Evolutionary conservation across 192 early-diverging fungal species (phyloP).

Genomic region (Backusella westeae): DNA sequence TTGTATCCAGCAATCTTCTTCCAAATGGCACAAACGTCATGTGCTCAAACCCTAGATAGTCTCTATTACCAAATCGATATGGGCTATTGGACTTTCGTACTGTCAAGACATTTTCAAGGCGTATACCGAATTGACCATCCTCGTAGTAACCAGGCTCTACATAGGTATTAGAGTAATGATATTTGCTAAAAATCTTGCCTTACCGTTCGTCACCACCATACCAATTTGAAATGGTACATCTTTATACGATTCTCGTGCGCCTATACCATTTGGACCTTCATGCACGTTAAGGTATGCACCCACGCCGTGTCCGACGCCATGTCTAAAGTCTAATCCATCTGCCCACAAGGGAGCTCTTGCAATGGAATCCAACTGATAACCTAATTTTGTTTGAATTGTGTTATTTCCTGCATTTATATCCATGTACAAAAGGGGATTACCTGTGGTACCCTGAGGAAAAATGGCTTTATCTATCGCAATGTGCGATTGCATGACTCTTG

Average conservation of each 20-base stretch:
- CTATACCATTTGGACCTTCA: slow-evolving; percentile 91
- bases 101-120: slow-evolving; percentile 91
- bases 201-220: slow-evolving; percentile 92
- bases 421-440: background rate
- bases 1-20: slow-evolving; percentile 69
- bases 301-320: slow-evolving; percentile 97
- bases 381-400: slow-evolving; percentile 25
- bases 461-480: slow-evolving; percentile 85
- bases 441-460: slow-evolving; percentile 79
- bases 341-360: slow-evolving; percentile 84
- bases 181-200: background rate
- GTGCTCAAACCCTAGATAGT: slow-evolving; percentile 85
- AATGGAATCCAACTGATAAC: slow-evolving; percentile 84
- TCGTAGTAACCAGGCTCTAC: slow-evolving; percentile 93
- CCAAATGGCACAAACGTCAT: slow-evolving; percentile 89
- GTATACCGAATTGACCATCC: slow-evolving; percentile 93
- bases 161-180: background rate
- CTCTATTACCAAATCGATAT: slow-evolving; percentile 79
- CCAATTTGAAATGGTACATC: slow-evolving; percentile 72
- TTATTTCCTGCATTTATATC: too few species aligned
- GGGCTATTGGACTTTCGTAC: slow-evolving; percentile 65
- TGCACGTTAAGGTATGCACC: slow-evolving; percentile 93
- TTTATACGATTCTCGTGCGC: slow-evolving; percentile 69
- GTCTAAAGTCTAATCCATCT: slow-evolving; percentile 92
- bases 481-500: slow-evolving; percentile 93